A percentile compares a stretch with the other conserved stretches of the same genome.
These are phyloP conservation scores for Entomortierella parvispora DNA, from an alignment of 192 early-diverging fungal genomes.

Conservation along the genomic window DNA sequence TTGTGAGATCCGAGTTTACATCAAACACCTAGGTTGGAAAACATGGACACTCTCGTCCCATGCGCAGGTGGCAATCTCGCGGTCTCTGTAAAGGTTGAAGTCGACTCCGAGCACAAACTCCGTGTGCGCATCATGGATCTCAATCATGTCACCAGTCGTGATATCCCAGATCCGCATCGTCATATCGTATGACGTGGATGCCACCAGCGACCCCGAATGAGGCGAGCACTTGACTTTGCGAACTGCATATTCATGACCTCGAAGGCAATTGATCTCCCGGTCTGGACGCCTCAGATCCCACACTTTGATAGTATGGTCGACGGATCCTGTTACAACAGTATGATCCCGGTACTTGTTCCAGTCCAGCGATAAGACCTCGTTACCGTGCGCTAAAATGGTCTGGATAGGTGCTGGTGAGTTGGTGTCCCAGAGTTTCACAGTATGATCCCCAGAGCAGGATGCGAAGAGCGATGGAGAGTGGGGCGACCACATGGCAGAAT, in stretches of 20 bases:
- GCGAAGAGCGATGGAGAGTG: conserved; percentile 80
- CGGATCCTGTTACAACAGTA: conserved; percentile 87
- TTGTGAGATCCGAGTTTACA: conserved; percentile 10
- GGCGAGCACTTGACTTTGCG: conserved; percentile 94
- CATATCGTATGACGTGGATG: conserved; percentile 95
- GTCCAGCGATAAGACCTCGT: conserved; percentile 91
- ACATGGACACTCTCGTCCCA: conserved; percentile 95
- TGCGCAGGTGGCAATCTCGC: conserved; percentile 90
- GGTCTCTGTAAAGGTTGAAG: conserved; percentile 88
- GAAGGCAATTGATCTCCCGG: conserved; percentile 75
- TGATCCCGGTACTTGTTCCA: conserved; percentile 97
- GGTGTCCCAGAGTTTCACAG: conserved; percentile 92
- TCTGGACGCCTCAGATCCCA: conserved; percentile 91
- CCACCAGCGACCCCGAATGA: conserved; percentile 83
- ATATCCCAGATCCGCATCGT: conserved; percentile 94
- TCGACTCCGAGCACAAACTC: conserved; percentile 98
- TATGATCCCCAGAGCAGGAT: conserved; percentile 91
- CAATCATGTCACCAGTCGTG: conserved; percentile 60
- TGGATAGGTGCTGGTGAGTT: conserved; percentile 71
- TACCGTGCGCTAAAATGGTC: conserved; percentile 81
- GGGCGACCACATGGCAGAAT: conserved; percentile 89
- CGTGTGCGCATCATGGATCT: conserved; percentile 86
- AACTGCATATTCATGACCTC: conserved; percentile 93
- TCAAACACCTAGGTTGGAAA: conserved; percentile 54
- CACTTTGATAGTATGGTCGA: conserved; percentile 88